Evolutionary conservation across 306 rosid genomes (phyloP), one percentile per base, ranked within the genome.

Genomic region (Sindora glabra): DNA sequence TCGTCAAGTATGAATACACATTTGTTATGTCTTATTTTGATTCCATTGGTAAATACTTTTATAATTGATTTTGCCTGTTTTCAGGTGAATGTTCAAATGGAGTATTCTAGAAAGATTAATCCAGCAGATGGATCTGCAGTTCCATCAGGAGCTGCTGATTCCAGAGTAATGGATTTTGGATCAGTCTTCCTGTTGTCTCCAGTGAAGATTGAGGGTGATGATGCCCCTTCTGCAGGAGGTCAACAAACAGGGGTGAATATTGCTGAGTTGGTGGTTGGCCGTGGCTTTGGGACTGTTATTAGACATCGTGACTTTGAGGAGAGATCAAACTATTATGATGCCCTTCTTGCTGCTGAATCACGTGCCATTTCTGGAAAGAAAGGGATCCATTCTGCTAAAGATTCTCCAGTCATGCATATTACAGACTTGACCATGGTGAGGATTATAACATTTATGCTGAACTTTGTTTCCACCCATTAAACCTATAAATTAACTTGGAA

Each of bases 281-380:
- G 99, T 61, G 99, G 99, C 70, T 84, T 89, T 76, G 99, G 94
- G 32, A 82, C 89, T 48, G 95, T 92, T 51, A 86, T 92, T 61
- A 84, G 89, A 62, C 99, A 92, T 77, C 90, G 99, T 27, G 99
- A 92, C 77, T 92, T 89, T 72, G 99, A 92, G 68, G 99, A 92
- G 80, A 84, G 99, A 59, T 92, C 99, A 42, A 92, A 81, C 67
- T 73, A 68, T 65, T 92, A 92, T 66, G 99, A 92, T 80, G 89
- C 95, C 58, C 97, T 92, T 77, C 95, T 92, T 66, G 81, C 96
- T 21, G 97, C 99, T 25, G 99, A 92, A 70, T 54, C 95, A 24
- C 95, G 99, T 41, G 94, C 99, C 41, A 61, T 24, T 52, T 27
- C 90, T 38, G 90, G 89, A 55, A 92, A 63, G 82, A 92, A 86